Evolutionary conservation across 306 rosid genomes (phyloP).

Genomic region (Trichosanthes cucumerina): DNA sequence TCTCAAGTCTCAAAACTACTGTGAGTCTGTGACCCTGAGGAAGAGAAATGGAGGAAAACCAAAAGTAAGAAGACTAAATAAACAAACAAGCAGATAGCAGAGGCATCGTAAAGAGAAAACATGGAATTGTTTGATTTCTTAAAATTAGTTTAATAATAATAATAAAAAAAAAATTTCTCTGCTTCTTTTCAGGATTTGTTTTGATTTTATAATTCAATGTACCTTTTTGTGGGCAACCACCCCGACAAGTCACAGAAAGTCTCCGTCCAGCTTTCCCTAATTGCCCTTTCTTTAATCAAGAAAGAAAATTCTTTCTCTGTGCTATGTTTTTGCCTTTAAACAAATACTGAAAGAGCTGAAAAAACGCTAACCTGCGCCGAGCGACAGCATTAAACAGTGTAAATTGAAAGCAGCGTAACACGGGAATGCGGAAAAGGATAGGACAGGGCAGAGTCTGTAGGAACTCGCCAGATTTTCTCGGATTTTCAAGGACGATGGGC

Average conservation of each 20-base stretch:
- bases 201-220: background rate
- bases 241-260: constrained; percentile 67
- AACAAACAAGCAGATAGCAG: background rate
- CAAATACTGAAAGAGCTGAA: background rate
- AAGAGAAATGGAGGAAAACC: background rate
- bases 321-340: background rate
- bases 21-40: background rate
- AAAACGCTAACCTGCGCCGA: constrained; percentile 13
- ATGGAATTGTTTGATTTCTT: constrained; percentile 17
- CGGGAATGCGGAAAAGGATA: constrained; percentile 34
- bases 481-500: constrained; percentile 15
- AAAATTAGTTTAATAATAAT: too few relatives aligned
- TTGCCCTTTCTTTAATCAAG: constrained; percentile 5
- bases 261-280: constrained; percentile 23
- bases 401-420: constrained; percentile 12
- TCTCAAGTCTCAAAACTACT: background rate
- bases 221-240: constrained; percentile 54
- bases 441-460: constrained; percentile 18
- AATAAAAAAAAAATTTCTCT: background rate
- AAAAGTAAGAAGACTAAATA: background rate
- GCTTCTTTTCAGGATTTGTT: constrained; percentile 28
- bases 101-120: constrained; percentile 20
- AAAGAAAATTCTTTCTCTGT: background rate
- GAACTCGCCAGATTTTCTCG: constrained; percentile 20
- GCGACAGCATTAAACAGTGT: constrained; percentile 19